Conservation (phyloP, 805 yeast species). For the Saccharomyces eubayanus region DNA sequence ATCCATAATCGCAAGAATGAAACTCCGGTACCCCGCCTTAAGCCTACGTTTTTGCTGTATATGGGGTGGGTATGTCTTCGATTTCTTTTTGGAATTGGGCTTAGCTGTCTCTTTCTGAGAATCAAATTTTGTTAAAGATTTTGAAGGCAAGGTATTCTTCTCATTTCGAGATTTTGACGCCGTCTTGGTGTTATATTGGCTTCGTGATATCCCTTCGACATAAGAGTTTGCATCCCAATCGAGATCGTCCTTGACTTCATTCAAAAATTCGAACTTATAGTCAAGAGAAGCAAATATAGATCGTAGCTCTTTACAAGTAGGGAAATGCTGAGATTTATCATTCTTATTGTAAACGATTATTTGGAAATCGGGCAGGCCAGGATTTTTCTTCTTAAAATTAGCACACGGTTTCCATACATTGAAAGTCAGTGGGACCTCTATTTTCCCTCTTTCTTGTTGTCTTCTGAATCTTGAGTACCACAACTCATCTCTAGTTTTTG, state of each 20-base stretch:
- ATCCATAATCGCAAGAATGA: slow-evolving; percentile 63
- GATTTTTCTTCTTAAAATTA: slow-evolving; percentile 57
- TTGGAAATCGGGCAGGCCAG: slow-evolving; percentile 70
- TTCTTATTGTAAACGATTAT: slow-evolving; percentile 49
- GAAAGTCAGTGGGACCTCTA: slow-evolving; percentile 34
- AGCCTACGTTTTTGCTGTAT: slow-evolving; percentile 34
- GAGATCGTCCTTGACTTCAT: slow-evolving; percentile 17
- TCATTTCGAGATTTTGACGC: slow-evolving; percentile 6
- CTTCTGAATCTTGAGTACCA: background rate
- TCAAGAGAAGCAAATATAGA: slow-evolving; percentile 28
- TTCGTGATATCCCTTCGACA: slow-evolving; percentile 9
- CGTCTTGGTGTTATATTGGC: slow-evolving; percentile 2
- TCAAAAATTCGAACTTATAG: slow-evolving; percentile 28
- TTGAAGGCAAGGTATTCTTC: background rate
- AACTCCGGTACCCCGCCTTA: slow-evolving; percentile 44
- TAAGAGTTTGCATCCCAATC: slow-evolving; percentile 20
- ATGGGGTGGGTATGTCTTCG: slow-evolving; percentile 11
- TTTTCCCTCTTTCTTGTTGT: background rate
- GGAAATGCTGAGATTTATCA: slow-evolving; percentile 34
- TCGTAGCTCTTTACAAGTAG: slow-evolving; percentile 38
- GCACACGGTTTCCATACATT: slow-evolving; percentile 82
- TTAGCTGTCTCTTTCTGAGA: background rate
- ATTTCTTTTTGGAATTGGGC: slow-evolving; percentile 11
- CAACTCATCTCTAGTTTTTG: slow-evolving; percentile 10
- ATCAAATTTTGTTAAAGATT: background rate